Conservation (phyloP, 352 stramenopile genomes). For the Globisporangium cystogenes region DNA sequence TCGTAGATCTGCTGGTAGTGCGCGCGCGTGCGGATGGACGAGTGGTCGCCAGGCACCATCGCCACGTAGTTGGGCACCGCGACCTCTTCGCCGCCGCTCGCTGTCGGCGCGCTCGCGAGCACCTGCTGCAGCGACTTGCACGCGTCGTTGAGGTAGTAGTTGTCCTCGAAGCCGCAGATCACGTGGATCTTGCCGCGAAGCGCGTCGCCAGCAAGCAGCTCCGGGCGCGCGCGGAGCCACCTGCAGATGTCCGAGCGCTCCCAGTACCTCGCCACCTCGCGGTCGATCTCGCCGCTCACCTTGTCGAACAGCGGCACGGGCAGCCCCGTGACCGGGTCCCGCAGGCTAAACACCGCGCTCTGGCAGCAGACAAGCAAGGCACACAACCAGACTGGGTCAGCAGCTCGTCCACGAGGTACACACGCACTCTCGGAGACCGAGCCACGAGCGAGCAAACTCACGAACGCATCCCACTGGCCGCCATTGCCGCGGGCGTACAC, state of each 20-base stretch:
- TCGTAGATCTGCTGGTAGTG: slow-evolving; percentile 60
- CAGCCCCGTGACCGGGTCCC: slow-evolving; percentile 33
- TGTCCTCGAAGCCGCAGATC: slow-evolving; percentile 67
- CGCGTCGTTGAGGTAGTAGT: slow-evolving; percentile 68
- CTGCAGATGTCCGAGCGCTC: slow-evolving; percentile 45
- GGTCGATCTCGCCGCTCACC: slow-evolving; percentile 60
- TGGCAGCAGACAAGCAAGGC: slow-evolving; percentile 15
- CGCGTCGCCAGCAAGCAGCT: slow-evolving; percentile 28
- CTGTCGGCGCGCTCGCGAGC: slow-evolving; percentile 17
- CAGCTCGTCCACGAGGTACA: not conserved
- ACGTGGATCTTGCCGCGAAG: slow-evolving; percentile 65
- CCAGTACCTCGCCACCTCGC: slow-evolving; percentile 50
- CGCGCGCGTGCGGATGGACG: slow-evolving; percentile 51
- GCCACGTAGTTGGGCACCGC: slow-evolving; percentile 56
- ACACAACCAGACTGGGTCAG: not conserved
- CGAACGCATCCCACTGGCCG: slow-evolving; percentile 74
- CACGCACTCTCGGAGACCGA: too few relatives aligned
- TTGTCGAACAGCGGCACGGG: slow-evolving; percentile 71
- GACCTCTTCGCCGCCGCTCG: not conserved
- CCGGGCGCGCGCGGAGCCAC: slow-evolving; percentile 26
- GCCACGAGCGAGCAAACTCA: slow-evolving; percentile 23
- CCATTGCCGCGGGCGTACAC: slow-evolving; percentile 62
- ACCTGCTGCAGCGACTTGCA: slow-evolving; percentile 55
- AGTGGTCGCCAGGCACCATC: slow-evolving; percentile 70
- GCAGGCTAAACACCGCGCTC: slow-evolving; percentile 59